Evolutionary conservation across 2,329 filamentous ascomycete genomes (phyloP).

Genomic region (Trichoderma guizhouense): DNA sequence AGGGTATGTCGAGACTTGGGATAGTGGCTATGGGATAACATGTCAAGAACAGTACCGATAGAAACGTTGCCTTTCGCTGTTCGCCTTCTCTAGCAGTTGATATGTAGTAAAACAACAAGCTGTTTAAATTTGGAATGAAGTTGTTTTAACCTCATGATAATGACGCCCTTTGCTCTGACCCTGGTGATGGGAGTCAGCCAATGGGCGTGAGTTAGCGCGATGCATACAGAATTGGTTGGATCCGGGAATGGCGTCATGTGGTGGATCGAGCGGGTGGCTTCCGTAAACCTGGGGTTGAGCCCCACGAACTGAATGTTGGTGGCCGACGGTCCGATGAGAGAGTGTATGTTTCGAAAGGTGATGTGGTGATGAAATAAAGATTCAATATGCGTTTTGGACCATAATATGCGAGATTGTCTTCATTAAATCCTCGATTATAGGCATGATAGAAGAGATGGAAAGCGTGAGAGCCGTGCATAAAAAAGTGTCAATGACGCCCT

Average conservation of each 20-base stretch:
- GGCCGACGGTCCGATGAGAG: not conserved
- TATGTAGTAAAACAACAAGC: not conserved
- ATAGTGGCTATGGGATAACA: not conserved
- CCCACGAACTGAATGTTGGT: not conserved
- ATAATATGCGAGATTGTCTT: rapidly evolving
- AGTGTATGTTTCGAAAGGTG: too few species aligned
- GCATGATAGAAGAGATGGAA: not conserved
- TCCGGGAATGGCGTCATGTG: not conserved
- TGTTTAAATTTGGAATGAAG: not conserved
- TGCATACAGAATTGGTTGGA: not conserved
- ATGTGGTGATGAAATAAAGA: not conserved
- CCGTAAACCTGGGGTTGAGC: not conserved
- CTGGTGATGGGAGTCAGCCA: not conserved
- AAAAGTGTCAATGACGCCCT: not conserved
- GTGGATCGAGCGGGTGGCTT: slow-evolving; percentile 7
- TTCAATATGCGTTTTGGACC: not conserved
- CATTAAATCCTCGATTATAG: not conserved
- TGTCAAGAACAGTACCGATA: not conserved
- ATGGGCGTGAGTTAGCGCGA: not conserved
- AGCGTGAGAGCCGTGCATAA: not conserved
- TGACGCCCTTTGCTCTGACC: not conserved
- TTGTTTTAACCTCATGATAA: not conserved
- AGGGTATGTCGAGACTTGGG: too few species aligned
- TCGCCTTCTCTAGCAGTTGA: not conserved
- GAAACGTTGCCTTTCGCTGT: not conserved